Percentiles rank a stretch among this genome's conserved stretches.
Evolutionary conservation across 148 eudicot genomes (phyloP).

Genomic region (Persicaria maculosa): DNA sequence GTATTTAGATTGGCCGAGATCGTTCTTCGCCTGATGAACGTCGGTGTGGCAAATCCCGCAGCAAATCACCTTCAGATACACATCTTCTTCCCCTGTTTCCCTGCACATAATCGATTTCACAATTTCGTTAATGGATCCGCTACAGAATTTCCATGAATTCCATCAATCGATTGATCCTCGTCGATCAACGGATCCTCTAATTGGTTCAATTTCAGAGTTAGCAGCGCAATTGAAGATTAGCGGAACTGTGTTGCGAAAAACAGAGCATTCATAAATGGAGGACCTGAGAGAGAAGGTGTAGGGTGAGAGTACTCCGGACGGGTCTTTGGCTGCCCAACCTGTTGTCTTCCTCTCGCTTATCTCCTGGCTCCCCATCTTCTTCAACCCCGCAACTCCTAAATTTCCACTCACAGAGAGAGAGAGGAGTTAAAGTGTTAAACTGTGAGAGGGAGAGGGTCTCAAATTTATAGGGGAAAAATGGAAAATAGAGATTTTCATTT

Average conservation of each 20-base stretch:
- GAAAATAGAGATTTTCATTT: no score
- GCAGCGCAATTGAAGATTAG: no score
- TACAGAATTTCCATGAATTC: not conserved
- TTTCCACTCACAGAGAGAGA: not conserved
- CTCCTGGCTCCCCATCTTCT: constrained; percentile 42
- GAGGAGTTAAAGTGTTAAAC: no score
- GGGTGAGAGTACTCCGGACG: constrained; percentile 77
- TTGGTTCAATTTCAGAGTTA: no score
- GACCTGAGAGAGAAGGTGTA: constrained; percentile 78
- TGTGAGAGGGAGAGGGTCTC: no score
- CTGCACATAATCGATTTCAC: constrained; percentile 24
- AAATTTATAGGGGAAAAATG: no score
- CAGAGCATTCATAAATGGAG: not conserved
- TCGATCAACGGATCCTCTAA: not conserved
- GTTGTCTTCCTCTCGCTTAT: constrained; percentile 41
- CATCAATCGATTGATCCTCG: not conserved
- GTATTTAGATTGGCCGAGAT: constrained; percentile 75
- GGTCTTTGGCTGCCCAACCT: constrained; percentile 86
- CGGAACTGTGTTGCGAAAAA: no score
- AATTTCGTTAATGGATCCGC: no score
- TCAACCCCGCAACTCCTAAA: not conserved
- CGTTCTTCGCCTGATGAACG: constrained; percentile 76
- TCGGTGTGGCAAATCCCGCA: constrained; percentile 91
- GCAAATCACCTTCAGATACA: constrained; percentile 56
- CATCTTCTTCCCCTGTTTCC: constrained; percentile 71